Percentiles rank a stretch among this genome's conserved stretches.
phyloP scores from a whole-genome alignment of 2,329 filamentous ascomycete species.

The Sporothrix variecibatus region DNA sequence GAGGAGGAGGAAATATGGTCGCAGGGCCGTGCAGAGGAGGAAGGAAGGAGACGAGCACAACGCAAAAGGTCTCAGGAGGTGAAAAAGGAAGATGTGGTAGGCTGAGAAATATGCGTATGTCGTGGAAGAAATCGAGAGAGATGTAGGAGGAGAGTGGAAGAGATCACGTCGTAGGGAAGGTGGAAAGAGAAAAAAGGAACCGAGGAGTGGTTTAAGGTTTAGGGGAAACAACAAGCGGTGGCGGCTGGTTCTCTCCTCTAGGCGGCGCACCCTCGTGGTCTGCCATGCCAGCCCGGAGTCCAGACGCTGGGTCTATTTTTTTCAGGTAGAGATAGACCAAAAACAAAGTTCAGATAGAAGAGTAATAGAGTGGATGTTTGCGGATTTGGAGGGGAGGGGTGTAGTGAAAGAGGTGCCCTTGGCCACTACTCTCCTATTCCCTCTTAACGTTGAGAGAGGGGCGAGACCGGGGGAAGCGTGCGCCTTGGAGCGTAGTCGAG shows the following conservation, averaged over 20 bases:
- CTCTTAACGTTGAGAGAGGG: background rate
- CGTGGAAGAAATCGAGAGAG: background rate
- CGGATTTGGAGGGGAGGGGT: conserved; percentile 1
- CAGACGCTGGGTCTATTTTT: background rate
- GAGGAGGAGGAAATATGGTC: background rate
- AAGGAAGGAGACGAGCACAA: background rate
- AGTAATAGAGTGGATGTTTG: background rate
- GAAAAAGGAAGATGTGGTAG: background rate
- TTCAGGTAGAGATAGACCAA: background rate
- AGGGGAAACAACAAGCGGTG: conserved; percentile 3
- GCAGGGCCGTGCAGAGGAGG: background rate
- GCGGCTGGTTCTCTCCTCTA: background rate
- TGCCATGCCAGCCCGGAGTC: background rate
- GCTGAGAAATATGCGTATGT: background rate
- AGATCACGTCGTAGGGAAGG: background rate
- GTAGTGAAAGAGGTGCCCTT: background rate
- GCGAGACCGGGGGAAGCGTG: background rate
- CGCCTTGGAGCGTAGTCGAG: background rate
- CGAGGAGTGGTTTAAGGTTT: background rate
- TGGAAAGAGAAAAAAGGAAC: background rate
- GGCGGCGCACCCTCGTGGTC: background rate
- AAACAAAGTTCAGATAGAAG: background rate
- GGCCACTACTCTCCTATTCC: background rate
- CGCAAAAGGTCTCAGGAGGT: background rate
- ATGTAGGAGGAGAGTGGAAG: background rate